A percentile compares a stretch with the other conserved stretches of the same genome.
These are phyloP conservation scores for Rhododendron kiyosumense DNA, from an alignment of 148 eudicot genomes.

Conservation along the genomic window DNA sequence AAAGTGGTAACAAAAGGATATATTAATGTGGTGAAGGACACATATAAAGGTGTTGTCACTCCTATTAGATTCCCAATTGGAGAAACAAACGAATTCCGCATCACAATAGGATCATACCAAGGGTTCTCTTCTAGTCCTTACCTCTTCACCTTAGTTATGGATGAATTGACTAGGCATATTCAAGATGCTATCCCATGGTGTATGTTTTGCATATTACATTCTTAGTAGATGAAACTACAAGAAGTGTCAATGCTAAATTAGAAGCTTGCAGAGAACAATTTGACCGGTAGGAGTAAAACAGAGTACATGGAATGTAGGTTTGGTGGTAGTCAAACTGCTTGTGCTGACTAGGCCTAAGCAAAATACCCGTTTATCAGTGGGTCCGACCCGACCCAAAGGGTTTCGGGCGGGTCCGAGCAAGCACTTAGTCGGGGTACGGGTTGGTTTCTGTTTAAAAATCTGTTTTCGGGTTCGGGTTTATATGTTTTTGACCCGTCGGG, in stretches of 20 bases:
- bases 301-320: not conserved
- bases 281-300: not conserved
- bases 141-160: not conserved
- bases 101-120: not conserved
- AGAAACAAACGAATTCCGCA: not conserved
- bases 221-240: not conserved
- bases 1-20: not conserved
- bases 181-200: not conserved
- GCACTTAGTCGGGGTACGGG: no score
- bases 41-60: not conserved
- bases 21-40: not conserved
- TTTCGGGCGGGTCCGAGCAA: no score
- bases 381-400: no score
- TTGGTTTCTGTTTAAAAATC: no score
- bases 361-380: no score
- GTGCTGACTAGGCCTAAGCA: no score
- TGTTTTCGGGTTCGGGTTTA: no score
- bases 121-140: not conserved
- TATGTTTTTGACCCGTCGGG: no score
- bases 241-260: not conserved
- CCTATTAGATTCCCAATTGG: not conserved
- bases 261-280: not conserved
- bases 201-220: not conserved
- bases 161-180: not conserved
- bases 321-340: not conserved